Evolutionary conservation across 2,329 filamentous ascomycete species (phyloP).

Genomic region (Aureobasidium zeae): DNA sequence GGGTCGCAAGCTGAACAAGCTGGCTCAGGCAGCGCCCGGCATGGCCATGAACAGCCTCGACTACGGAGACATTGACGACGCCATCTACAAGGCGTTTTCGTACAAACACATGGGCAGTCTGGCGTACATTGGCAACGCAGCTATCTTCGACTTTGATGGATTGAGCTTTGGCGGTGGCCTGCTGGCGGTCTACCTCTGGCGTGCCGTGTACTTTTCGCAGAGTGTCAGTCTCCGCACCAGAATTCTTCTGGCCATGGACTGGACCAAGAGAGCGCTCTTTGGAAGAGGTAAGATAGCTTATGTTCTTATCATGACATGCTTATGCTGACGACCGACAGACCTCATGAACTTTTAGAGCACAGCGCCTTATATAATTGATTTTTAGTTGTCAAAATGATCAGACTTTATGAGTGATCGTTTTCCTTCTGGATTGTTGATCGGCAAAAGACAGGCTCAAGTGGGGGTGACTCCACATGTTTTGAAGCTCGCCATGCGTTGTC

Average conservation of each 20-base stretch:
- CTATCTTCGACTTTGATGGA: conserved; percentile 83
- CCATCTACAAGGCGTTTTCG: conserved; percentile 88
- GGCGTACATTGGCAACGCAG: conserved; percentile 93
- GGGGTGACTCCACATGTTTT: neutral
- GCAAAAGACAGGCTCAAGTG: conserved; percentile 9
- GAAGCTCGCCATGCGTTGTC: conserved; percentile 2
- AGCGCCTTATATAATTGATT: conserved; percentile 9
- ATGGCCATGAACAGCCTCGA: conserved; percentile 69
- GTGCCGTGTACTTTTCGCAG: conserved; percentile 94
- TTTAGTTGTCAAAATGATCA: neutral
- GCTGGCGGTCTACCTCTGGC: conserved; percentile 91
- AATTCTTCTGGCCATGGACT: conserved; percentile 90
- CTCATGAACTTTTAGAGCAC: conserved; percentile 19
- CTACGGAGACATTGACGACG: conserved; percentile 84
- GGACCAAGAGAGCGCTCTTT: conserved; percentile 93
- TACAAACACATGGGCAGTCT: conserved; percentile 86
- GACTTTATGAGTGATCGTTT: too few relatives aligned
- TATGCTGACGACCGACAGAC: conserved; percentile 15
- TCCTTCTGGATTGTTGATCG: neutral
- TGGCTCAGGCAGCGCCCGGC: conserved; percentile 67
- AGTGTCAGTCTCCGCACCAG: conserved; percentile 88
- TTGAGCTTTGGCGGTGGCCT: conserved; percentile 73
- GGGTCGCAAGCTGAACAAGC: conserved; percentile 85
- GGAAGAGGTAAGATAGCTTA: conserved; percentile 67
- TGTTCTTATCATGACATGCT: too few relatives aligned